A percentile compares a stretch with the other conserved stretches of the same genome.
Evolutionary conservation across 768 basidiomycete species (phyloP).

Genomic region (Rhizopogon vinicolor): DNA sequence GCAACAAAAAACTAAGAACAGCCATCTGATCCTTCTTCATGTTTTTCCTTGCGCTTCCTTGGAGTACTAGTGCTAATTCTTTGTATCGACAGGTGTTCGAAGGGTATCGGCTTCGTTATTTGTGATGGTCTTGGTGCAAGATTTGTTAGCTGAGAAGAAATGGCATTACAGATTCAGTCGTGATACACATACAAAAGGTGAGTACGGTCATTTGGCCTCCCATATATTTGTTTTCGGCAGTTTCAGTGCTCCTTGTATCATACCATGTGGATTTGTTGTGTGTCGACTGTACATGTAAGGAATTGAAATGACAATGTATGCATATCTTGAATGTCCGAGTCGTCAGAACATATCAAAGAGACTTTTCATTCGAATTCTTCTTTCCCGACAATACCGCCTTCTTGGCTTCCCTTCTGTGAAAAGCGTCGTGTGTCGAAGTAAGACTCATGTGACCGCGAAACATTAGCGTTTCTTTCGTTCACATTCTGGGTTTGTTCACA

Average conservation of each 20-base stretch:
- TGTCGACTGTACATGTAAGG: not conserved
- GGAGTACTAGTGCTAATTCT: not conserved
- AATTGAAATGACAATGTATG: not conserved
- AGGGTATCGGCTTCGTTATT: not conserved
- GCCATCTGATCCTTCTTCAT: slow-evolving; percentile 23
- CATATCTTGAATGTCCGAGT: not conserved
- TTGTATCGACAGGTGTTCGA: not conserved
- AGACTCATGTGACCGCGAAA: no score
- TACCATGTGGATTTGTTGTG: not conserved
- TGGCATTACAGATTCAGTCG: no score
- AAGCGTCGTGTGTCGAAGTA: no score
- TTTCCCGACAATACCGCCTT: slow-evolving; percentile 31
- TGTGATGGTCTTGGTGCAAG: not conserved
- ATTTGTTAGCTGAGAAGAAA: no score
- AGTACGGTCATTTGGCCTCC: not conserved
- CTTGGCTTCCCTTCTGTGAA: slow-evolving; percentile 49
- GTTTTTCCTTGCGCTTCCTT: not conserved
- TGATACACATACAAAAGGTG: not conserved
- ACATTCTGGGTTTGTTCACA: no score
- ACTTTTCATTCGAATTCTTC: not conserved
- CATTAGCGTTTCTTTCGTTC: no score
- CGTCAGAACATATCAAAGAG: not conserved
- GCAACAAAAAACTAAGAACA: slow-evolving; percentile 26
- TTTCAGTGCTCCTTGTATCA: not conserved
- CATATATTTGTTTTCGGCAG: not conserved